Base-by-base conservation (phyloP, 2,329 filamentous ascomycete genomes). In the Immersiporthe knoxdaviesiana region DNA sequence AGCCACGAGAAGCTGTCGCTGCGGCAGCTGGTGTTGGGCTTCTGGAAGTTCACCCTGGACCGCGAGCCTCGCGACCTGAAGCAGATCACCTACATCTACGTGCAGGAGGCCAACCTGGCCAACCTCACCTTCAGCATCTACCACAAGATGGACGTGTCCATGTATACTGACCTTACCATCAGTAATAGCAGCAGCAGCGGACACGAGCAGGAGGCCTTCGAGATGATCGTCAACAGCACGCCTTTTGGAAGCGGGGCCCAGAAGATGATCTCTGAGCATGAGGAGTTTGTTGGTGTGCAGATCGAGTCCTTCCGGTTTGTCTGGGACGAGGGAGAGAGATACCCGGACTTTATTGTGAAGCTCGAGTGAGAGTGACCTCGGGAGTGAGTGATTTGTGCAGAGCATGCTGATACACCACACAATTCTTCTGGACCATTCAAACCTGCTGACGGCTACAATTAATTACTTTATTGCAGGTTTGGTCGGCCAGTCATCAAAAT, bases 241-340 rank as follows among this genome's bases (percentile, higher is more conserved):
- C 27, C 54, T 16, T 59, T 59, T 18, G 16, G 54, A 12, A 35
- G 32, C 30, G 54, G 30, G 16, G 54, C 54, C 44, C 5, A 21
- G 14, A 4, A n/a, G 24, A 59, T 59, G 54, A 21, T 35, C 18
- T 35, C 27, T 16, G 54, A 59, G 54, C 4, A 59, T 27, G 54
- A 32, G 2, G 54, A 59, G 54, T 35, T 32, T 35, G 54, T 30
- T 21, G 27, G 16, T n/a, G 30, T 35, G 54, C 8, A 37, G 16
- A 32, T 59, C 54, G 27, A 59, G 54, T 59, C 54, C 27, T 59
- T 59, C 27, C 54, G 35, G 18, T 59, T 32, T 21, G 8, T 59
- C 27, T 59, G 27, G 44, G 44, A n/a, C 7, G 21, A 59, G 54
- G 54, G 12, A n/a, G 44, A 47, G 21, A 10, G 7, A 8, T n/a